Evolutionary conservation across 371 early-diverging fungal genomes (phyloP), one percentile per base, ranked within the genome.

Genomic region (Haplosporangium sp.): DNA sequence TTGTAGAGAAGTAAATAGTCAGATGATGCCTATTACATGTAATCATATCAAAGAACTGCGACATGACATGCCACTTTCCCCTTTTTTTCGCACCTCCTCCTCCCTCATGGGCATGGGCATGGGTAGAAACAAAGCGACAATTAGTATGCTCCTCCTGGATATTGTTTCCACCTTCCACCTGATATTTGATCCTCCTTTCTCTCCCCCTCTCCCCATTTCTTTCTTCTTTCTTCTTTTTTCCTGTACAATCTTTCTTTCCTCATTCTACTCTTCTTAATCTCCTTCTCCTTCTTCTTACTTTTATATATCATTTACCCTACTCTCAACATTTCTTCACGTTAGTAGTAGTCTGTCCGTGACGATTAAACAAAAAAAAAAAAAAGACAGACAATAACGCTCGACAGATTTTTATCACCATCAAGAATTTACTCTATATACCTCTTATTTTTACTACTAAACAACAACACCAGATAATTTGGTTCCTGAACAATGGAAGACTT

Each of bases 401-500:
- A 1, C 27, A 27, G 27, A 27, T 27, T 27, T 27, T 27, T 27
- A n/a, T 27, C 27, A 27, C 27, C 27, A 27, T 27, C 27, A 27
- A 27, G 27, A 27, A 27, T 27, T 27, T 27, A 27, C 27, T 1
- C 27, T 27, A 27, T 27, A 27, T 27, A 27, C 27, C 27, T 27
- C 27, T 27, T 27, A 27, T 27, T 27, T 27, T 27, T 27, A 27
- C 27, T 27, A 27, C 27, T 27, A 27, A 27, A 27, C 27, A 27
- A 27, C 27, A 27, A 27, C 27, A 27, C 27, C 27, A 27, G 27
- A 27, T 27, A 27, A 56, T 37, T 19, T 47, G 37, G 17, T 20
- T 27, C 7, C 57, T 59, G 6, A 39, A 38, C 39, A 27, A 78
- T 78, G 78, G 78, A 69, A 47, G 70, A 73, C 42, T 20, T 58